Base-by-base conservation (phyloP, 306 rosid genomes). In the Astragalus membranaceus region DNA sequence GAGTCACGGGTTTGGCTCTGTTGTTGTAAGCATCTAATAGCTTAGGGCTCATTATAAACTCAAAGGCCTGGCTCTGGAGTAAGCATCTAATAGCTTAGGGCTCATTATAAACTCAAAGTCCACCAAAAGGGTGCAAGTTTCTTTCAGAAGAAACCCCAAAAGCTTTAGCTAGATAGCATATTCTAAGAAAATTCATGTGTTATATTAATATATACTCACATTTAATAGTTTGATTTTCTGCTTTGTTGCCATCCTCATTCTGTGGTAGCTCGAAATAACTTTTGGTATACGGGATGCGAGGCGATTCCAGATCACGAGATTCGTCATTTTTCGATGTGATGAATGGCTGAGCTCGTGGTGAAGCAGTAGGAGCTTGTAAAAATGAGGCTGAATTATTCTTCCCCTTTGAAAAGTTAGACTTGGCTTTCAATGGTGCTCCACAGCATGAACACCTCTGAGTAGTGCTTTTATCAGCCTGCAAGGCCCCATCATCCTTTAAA, bases 361-460 rank as follows among this genome's bases (percentile, higher is more conserved):
- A 88, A 59, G 95, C 83, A 4, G 84, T 33, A 0, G 97, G 91
- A 39, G 83, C 84, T 26, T 71, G 83, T 2, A 79, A 64, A 51
- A 72, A 26, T 1, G 48, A 20, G 3, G 30, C 35, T 3, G 72
- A 76, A 46, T n/a, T n/a, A n/a, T 36, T 74, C 59, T 76, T 85
- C 15, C 51, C 77, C 71, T 72, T 87, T 11, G 85, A 2, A 47
- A 33, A 5, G 15, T 29, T 48, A 65, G 51, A 59, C 62, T 72
- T 87, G 69, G 35, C 64, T 85, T 70, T 88, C 80, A 84, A 74
- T 3, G 87, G 82, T 69, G 55, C 84, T 11, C 92, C 91, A 58
- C 99, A 94, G 20, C 99, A 94, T 0, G 94, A 75, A 77, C 95
- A 88, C 32, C 7, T 12, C 5, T 70, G 53, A 50, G 10, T 70